Evolutionary conservation across 78 protist genomes (phyloP), one percentile per base, ranked within the genome.

Genomic region (Chrysochromulina parva): DNA sequence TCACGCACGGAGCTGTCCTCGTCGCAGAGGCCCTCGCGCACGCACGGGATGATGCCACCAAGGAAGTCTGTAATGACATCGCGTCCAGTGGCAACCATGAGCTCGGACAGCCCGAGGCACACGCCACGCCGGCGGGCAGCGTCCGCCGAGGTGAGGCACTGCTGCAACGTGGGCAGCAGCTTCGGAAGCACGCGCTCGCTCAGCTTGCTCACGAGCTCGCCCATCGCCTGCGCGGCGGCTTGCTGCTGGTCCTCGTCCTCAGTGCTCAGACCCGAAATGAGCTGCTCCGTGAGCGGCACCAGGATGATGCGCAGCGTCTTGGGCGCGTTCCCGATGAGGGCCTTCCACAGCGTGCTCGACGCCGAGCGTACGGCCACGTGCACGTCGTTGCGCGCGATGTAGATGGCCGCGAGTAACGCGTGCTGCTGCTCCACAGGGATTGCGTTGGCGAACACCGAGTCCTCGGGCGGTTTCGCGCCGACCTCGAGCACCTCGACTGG

Each of bases 181-280:
- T 90, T 94, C 53, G 93, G 92, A 14, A 97, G 91, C 55, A 97
- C 95, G 20, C 95, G 93, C 58, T 96, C 98, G 55, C 96, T 94
- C 19, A 96, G 93, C 86, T 96, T 96, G 69, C 59, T 20, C 0
- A 97, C 99, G 10, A 97, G 78, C 57, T 97, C 99, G n/a, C 98
- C 97, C 38, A 97, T 89, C 28, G 98, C 90, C 53, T 84, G 86
- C 9, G 96, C 97, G 22, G 97, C 97, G 10, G 95, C 85, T 4
- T 0, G 10, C 38, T 78, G 84, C 60, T 10, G 38, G 28, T 88
- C 92, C 6, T 54, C 92, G 85, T 92, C 86, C 85, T 53, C 58
- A 81, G 65, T 10, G 13, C 96, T 82, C 52, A 97, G 96, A 0
- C 76, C 82, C 65, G 50, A 48, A 85, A 97, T 92, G 59, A 97